Evolutionary conservation across 2,329 filamentous ascomycete genomes (phyloP), one percentile per base, ranked within the genome.

Genomic region (Berkeleyomyces rouxiae): DNA sequence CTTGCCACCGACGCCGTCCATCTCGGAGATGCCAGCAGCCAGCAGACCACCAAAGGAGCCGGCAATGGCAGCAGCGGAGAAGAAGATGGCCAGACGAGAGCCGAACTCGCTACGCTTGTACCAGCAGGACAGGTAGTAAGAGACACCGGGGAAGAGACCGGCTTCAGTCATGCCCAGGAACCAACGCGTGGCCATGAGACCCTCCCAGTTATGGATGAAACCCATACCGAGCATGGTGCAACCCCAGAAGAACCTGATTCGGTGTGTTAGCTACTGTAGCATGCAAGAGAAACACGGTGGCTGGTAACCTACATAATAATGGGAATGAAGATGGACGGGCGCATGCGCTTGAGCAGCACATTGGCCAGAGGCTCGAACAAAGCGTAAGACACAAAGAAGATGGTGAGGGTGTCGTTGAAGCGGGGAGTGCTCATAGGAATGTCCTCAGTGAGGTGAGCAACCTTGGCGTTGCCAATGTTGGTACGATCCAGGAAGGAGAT

Each of bases 331-430:
- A 91, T 74, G 46, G 85, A 88, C 0, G 90, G 90, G 1, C 83
- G 79, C 65, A 88, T 75, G 16, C 78, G 80, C 74, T 95, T 95
- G 64, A 95, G 82, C 33, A 95, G 73, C 57, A 92, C 76, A 70
- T 95, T 95, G 65, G 88, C 90, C 51, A 90, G 68, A 0, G 84
- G 83, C 71, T 93, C 89, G 66, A 89, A 90, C 42, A 90, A 73
- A 1, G 87, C 80, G 71, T 96, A 96, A 0, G 87, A 90, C 59
- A 95, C 78, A 74, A 95, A 95, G 75, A 95, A 95, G 67, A 95
- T 86, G 42, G 87, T 88, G 6, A 95, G 77, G 0, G 84, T 81
- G 31, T 81, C 77, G 71, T 91, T 91, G 74, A 90, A 95, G 69
- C 87, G 77, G 4, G 77, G 73, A 2, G 79, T 77, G 0, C 78